Base-by-base conservation (phyloP, 2,329 filamentous ascomycete species). In the Colletotrichum eremochloae region DNA sequence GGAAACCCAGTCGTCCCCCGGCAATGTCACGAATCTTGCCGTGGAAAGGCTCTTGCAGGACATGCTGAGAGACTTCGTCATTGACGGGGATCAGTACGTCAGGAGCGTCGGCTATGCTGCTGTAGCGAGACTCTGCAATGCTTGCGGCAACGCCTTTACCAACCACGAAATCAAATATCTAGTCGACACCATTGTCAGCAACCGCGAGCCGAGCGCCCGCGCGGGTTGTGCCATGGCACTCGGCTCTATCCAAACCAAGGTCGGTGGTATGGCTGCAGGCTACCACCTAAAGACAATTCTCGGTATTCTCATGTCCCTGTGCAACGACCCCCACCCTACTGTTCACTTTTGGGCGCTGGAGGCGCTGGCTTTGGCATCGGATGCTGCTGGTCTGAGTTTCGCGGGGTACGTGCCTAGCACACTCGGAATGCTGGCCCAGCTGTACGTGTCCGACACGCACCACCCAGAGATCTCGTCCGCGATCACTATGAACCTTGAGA, bases 331-430 rank as follows among this genome's bases (percentile, higher is more conserved):
- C 29, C 96, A 99, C 80, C 95, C 96, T 0, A 92, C 94, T 0
- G 96, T 99, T 11, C 96, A 99, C 81, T 97, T 96, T 79, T 98
- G 95, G 95, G 96, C 97, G 3, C 85, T 99, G 56, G 95, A 98
- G 79, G 96, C 94, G 12, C 82, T 99, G 40, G 92, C 94, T 2
- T 87, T 93, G 64, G 95, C 97, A 15, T 93, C 96, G 3, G 96
- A 98, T 78, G 96, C 96, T 14, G 95, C 96, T 1, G 96, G 96
- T 0, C 85, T 99, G 69, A 96, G 94, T 36, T 99, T 98, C 81
- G 95, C 95, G 0, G 91, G 91, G 46, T 98, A 96, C 77, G 95
- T 98, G 29, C 93, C 94, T 0, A 94, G 94, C 77, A 95, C 95
- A 0, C 88, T 99, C 29, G 96, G 96, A 5, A 97, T 99, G 92